A percentile compares a stretch with the other conserved stretches of the same genome.
phyloP scores from a whole-genome alignment of 1,139 yeast genomes.

The Diutina neorugosa region DNA sequence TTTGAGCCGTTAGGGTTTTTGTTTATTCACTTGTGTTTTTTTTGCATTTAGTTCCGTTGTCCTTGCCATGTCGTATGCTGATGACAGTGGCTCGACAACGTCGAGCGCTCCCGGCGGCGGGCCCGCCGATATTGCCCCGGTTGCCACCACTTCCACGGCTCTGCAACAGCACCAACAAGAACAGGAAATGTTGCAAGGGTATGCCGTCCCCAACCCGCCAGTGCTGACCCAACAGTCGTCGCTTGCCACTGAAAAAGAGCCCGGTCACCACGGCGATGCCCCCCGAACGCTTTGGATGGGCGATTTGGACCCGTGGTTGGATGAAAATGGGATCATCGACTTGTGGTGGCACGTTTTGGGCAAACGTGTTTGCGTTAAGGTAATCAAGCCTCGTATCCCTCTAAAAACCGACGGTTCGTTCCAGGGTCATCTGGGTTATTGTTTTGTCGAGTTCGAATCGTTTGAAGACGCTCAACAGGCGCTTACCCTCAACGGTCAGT shows the following conservation, averaged over 20 bases:
- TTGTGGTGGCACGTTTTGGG: slow-evolving; percentile 44
- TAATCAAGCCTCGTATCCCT: slow-evolving; percentile 36
- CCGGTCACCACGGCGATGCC: background rate
- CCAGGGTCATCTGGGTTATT: slow-evolving; percentile 53
- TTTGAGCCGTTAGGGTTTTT: background rate
- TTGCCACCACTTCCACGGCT: slow-evolving; percentile 2
- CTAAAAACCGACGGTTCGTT: slow-evolving; percentile 12
- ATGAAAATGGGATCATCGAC: slow-evolving; percentile 43
- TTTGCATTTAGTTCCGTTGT: background rate
- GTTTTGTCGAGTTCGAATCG: slow-evolving; percentile 57
- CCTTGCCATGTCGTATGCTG: background rate
- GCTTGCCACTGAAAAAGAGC: background rate
- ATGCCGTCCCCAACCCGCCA: slow-evolving; percentile 4
- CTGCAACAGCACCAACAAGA: slow-evolving; percentile 2
- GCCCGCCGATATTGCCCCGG: slow-evolving; percentile 1
- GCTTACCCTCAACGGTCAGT: slow-evolving; percentile 49
- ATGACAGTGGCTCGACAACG: slow-evolving; percentile 2
- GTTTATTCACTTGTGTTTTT: background rate
- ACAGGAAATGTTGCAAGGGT: background rate
- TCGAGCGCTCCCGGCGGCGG: slow-evolving; percentile 2
- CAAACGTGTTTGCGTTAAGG: slow-evolving; percentile 34
- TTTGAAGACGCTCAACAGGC: slow-evolving; percentile 58
- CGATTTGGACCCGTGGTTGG: slow-evolving; percentile 64
- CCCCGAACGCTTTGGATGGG: slow-evolving; percentile 53
- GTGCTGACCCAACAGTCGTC: slow-evolving; percentile 2